Evolutionary conservation across 192 early-diverging fungal genomes (phyloP), one percentile per base, ranked within the genome.

Genomic region (Backusella tarrabulga): DNA sequence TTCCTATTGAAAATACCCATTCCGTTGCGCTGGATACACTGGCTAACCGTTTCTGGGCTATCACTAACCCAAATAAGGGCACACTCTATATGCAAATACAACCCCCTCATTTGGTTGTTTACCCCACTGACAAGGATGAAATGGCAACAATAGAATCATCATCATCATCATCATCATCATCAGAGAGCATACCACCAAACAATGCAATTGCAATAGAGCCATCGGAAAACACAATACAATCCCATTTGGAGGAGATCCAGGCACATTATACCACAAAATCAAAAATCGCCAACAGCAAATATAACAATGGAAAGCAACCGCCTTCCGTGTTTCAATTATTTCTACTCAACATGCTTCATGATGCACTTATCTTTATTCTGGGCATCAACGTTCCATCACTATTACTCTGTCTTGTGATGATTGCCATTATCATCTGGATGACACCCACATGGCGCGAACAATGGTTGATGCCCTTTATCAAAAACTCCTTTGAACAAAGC

Each of bases 371-470:
- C 1, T 32, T 46, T 26, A 3, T 81, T 3, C 8, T 67, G 1
- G 35, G 50, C 19, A 76, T 83, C 67, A 79, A 83, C 54, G 26
- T 83, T 2, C 75, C 81, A 4, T 76, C 67, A 11, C 1, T 83
- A 8, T n/a, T 83, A 6, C 38, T 83, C 2, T 76, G 77, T 29
- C 4, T 83, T 12, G 74, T 79, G 0, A 66, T 74, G n/a, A 63
- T 79, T 8, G 71, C 60, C 0, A 77, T 77, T 15, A 60, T 80
- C 29, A 17, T 76, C 9, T 83, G 81, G 81, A 74, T 79, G 66
- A 68, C 72, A 6, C 80, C 80, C 0, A 63, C 34, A 14, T 77
- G 60, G 29, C 67, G 80, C 21, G 67, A 75, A 21, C 46, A 68
- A 50, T 77, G 73, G 71, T 2, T 83, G 29, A 23, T 68, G 17